These are phyloP conservation scores for Chenopodium quinoa DNA, from an alignment of 148 eudicot genomes.

Conservation along the genomic window DNA sequence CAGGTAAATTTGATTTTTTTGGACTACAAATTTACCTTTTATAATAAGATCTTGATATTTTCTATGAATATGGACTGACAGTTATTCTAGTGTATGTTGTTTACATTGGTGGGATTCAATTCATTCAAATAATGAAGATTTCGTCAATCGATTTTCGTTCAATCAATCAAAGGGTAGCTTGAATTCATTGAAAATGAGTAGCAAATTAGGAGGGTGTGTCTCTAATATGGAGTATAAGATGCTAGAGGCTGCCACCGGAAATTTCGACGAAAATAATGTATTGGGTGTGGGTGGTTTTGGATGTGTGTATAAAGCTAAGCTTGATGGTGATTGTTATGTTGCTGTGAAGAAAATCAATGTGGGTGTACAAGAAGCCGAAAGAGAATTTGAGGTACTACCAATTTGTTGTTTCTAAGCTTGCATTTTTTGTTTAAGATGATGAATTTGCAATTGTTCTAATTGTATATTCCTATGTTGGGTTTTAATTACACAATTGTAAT, in stretches of 20 bases:
- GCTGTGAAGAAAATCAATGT: constrained; percentile 64
- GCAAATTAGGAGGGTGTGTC: constrained; percentile 28
- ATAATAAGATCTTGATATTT: neutral
- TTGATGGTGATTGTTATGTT: constrained; percentile 37
- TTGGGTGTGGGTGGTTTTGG: constrained; percentile 68
- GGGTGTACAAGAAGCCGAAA: constrained; percentile 42
- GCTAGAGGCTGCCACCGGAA: constrained; percentile 48
- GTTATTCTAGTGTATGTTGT: constrained; percentile 10
- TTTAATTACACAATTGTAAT: constrained; percentile 20
- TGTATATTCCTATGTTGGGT: neutral
- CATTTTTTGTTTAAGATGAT: constrained; percentile 4
- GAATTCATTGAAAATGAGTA: constrained; percentile 32
- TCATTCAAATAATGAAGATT: constrained; percentile 22
- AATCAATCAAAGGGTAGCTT: constrained; percentile 33
- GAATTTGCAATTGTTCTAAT: constrained; percentile 1
- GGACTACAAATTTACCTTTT: neutral
- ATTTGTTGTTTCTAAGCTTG: neutral
- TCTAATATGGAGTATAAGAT: constrained; percentile 49
- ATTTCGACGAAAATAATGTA: constrained; percentile 44
- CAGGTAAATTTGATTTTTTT: constrained; percentile 35
- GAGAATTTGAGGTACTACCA: constrained; percentile 54
- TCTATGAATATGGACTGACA: neutral
- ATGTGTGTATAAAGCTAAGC: constrained; percentile 53
- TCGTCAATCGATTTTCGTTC: constrained; percentile 26
- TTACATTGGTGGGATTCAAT: constrained; percentile 1